These are phyloP conservation scores for Phytophthora aleatoria DNA, from an alignment of 352 stramenopile species.

Conservation along the genomic window DNA sequence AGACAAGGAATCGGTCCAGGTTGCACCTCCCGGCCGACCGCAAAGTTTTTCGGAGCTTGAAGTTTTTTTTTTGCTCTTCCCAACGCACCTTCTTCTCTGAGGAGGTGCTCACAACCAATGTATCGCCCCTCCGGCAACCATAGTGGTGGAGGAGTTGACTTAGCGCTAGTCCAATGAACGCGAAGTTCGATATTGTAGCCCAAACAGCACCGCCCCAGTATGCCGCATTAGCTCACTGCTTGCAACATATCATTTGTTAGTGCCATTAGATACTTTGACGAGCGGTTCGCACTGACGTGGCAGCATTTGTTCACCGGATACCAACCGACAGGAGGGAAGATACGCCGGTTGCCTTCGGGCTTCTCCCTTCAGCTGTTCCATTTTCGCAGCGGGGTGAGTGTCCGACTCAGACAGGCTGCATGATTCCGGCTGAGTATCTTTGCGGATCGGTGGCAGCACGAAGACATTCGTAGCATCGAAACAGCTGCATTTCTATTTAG, in stretches of 20 bases:
- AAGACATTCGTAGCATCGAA: slow-evolving; percentile 1
- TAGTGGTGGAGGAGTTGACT: not conserved
- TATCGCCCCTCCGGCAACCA: not conserved
- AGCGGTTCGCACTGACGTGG: not conserved
- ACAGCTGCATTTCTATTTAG: slow-evolving; percentile 7
- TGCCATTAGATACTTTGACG: slow-evolving; percentile 9
- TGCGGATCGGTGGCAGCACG: not conserved
- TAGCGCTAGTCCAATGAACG: not conserved
- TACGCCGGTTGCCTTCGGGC: not conserved
- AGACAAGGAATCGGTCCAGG: not conserved
- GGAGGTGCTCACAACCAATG: not conserved
- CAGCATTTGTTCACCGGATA: slow-evolving; percentile 13
- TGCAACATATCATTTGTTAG: slow-evolving; percentile 6
- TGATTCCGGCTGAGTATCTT: slow-evolving; percentile 28
- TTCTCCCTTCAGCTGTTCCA: slow-evolving; percentile 20
- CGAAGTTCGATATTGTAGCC: not conserved
- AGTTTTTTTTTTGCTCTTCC: slow-evolving; percentile 1
- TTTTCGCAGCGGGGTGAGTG: slow-evolving; percentile 19
- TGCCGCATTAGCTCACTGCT: slow-evolving; percentile 13
- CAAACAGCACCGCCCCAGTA: not conserved
- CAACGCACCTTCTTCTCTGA: not conserved
- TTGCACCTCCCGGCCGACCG: not conserved
- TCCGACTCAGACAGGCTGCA: slow-evolving; percentile 13
- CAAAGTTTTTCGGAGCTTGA: slow-evolving; percentile 15
- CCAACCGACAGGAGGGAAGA: not conserved